These are phyloP conservation scores for Oryza glumipatula DNA, from an alignment of 176 grass and related monocot genomes.

Conservation along the genomic window DNA sequence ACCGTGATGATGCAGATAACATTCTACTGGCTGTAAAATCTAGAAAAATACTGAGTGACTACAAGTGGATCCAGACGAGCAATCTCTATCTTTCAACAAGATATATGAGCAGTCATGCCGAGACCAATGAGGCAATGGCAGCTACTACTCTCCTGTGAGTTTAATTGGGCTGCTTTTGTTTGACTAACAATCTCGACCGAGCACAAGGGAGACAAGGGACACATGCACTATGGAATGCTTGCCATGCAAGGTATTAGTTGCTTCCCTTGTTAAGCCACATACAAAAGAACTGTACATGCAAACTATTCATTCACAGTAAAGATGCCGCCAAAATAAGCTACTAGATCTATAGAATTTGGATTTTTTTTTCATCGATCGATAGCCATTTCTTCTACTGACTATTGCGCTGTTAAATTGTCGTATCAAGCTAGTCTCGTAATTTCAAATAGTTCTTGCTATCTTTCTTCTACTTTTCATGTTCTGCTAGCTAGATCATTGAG, in stretches of 20 bases:
- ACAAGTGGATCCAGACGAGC: slow-evolving; percentile 18
- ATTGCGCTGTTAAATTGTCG: neutral
- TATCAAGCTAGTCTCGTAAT: neutral
- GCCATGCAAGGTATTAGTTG: slow-evolving; percentile 47
- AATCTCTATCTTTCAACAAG: neutral
- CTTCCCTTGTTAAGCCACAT: slow-evolving; percentile 36
- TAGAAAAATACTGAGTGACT: neutral
- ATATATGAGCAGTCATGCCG: neutral
- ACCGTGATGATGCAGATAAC: neutral
- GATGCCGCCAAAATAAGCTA: slow-evolving; percentile 1
- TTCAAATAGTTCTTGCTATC: neutral
- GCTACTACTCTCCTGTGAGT: neutral
- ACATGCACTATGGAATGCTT: slow-evolving; percentile 52
- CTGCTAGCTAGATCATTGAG: neutral
- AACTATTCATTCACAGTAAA: slow-evolving; percentile 4
- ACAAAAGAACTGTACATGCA: neutral
- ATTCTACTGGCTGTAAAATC: neutral
- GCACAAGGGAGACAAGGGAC: slow-evolving; percentile 47
- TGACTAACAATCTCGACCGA: slow-evolving; percentile 46
- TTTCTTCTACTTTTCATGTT: neutral
- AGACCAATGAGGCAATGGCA: slow-evolving; percentile 19
- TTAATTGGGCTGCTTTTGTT: slow-evolving; percentile 39
- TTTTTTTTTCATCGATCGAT: no score
- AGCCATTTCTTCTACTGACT: no score
- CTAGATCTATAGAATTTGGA: neutral